Evolutionary conservation across 1,284 basidiomycete species (phyloP).

Genomic region (Chalciporus sp.): DNA sequence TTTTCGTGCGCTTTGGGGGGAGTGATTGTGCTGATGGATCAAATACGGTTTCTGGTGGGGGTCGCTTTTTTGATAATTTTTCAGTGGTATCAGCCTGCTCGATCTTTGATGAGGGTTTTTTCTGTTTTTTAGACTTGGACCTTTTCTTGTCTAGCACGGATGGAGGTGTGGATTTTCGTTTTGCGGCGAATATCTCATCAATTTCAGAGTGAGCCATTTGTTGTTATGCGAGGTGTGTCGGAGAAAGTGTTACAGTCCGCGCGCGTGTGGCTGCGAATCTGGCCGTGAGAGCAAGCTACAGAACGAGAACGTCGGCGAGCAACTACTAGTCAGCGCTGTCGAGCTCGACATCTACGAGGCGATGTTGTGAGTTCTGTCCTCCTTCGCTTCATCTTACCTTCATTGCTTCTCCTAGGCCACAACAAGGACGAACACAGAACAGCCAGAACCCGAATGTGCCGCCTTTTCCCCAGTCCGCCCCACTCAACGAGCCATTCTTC

Average conservation of each 20-base stretch:
- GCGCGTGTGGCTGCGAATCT: constrained; percentile 1
- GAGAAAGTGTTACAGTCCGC: constrained; percentile 10
- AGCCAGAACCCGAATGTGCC: constrained; percentile 17
- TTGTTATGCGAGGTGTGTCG: constrained; percentile 1
- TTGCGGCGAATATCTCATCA: constrained; percentile 75
- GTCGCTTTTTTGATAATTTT: constrained; percentile 39
- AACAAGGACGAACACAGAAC: constrained; percentile 38
- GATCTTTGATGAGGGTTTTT: background rate
- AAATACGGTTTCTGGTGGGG: constrained; percentile 58
- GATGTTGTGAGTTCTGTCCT: constrained; percentile 40
- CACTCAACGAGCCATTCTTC: constrained; percentile 37
- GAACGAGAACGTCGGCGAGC: background rate
- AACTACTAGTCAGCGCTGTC: constrained; percentile 18
- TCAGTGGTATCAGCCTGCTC: background rate
- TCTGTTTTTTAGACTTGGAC: constrained; percentile 36
- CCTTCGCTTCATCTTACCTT: constrained; percentile 1
- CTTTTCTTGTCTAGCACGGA: constrained; percentile 41
- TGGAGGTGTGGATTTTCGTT: constrained; percentile 37
- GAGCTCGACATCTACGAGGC: constrained; percentile 16
- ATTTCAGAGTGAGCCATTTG: constrained; percentile 65
- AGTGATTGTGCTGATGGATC: constrained; percentile 50
- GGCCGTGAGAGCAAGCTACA: background rate
- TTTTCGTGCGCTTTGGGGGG: constrained; percentile 39
- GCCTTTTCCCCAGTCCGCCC: constrained; percentile 18
- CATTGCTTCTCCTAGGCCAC: constrained; percentile 31